Evolutionary conservation across 2,329 filamentous ascomycete species (phyloP).

Genomic region (Epicoccum nigrum): DNA sequence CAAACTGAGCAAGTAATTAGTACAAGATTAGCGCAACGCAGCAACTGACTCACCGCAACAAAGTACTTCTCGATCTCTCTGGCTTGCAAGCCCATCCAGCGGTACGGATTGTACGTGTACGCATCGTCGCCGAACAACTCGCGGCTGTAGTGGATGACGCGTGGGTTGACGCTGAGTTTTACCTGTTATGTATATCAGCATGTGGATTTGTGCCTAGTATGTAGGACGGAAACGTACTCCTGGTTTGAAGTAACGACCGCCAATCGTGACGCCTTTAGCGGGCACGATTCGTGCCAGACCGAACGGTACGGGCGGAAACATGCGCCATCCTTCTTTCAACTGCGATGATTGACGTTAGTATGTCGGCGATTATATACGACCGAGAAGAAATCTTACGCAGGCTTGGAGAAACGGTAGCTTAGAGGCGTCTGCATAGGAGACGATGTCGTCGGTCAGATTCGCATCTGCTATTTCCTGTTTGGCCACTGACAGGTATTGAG

Average conservation of each 20-base stretch:
- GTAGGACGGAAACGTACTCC: neutral
- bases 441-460: neutral
- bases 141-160: slow-evolving; percentile 11
- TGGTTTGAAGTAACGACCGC: neutral
- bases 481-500: neutral
- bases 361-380: no score
- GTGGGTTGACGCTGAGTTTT: slow-evolving; percentile 12
- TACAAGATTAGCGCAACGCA: neutral
- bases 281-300: slow-evolving; percentile 41
- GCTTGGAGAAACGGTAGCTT: slow-evolving; percentile 15
- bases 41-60: slow-evolving; percentile 23
- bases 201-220: neutral
- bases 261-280: slow-evolving; percentile 40
- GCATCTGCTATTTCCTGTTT: slow-evolving; percentile 19
- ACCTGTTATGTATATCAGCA: neutral
- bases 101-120: slow-evolving; percentile 6
- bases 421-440: neutral
- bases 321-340: slow-evolving; percentile 47
- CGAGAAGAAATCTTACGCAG: neutral
- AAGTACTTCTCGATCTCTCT: slow-evolving; percentile 26
- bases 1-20: slow-evolving; percentile 31
- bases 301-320: slow-evolving; percentile 40
- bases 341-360: neutral
- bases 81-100: slow-evolving; percentile 12
- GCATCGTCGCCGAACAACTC: slow-evolving; percentile 4